Evolutionary conservation across 306 rosid species (phyloP).

Genomic region (Cicer cuneatum): DNA sequence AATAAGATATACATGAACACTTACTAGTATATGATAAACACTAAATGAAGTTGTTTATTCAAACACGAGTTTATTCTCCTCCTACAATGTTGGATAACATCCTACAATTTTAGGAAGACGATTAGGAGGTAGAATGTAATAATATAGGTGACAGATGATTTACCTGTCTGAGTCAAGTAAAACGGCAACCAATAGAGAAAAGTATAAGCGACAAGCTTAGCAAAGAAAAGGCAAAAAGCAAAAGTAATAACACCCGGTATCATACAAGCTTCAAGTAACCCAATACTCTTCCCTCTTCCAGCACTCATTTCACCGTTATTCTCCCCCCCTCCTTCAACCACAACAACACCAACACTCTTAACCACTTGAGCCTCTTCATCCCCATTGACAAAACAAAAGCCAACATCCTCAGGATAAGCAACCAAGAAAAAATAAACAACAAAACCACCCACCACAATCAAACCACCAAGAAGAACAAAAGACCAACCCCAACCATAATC

Average conservation of each 20-base stretch:
- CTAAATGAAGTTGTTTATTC: no score
- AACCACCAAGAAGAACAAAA: slow-evolving; percentile 59
- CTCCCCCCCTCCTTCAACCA: slow-evolving; percentile 32
- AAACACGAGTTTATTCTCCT: no score
- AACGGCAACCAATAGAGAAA: slow-evolving; percentile 84
- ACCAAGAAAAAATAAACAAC: slow-evolving; percentile 66
- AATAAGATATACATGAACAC: no score
- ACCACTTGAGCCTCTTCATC: slow-evolving; percentile 55
- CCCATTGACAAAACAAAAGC: slow-evolving; percentile 42
- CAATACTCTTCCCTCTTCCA: slow-evolving; percentile 56
- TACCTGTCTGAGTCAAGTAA: slow-evolving; percentile 83
- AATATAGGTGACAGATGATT: background rate
- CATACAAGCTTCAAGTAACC: slow-evolving; percentile 69
- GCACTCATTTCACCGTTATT: background rate
- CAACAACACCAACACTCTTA: slow-evolving; percentile 19
- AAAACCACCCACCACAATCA: slow-evolving; percentile 66
- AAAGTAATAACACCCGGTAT: slow-evolving; percentile 85
- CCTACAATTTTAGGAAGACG: background rate
- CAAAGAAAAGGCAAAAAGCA: slow-evolving; percentile 82
- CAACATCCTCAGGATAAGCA: slow-evolving; percentile 77
- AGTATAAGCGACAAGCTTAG: slow-evolving; percentile 90
- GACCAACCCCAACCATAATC: slow-evolving; percentile 95
- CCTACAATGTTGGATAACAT: background rate
- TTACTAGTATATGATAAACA: no score
- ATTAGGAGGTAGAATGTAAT: background rate